phyloP scores from a whole-genome alignment of 345 rosid species.

The Crucihimalaya himalaica region DNA sequence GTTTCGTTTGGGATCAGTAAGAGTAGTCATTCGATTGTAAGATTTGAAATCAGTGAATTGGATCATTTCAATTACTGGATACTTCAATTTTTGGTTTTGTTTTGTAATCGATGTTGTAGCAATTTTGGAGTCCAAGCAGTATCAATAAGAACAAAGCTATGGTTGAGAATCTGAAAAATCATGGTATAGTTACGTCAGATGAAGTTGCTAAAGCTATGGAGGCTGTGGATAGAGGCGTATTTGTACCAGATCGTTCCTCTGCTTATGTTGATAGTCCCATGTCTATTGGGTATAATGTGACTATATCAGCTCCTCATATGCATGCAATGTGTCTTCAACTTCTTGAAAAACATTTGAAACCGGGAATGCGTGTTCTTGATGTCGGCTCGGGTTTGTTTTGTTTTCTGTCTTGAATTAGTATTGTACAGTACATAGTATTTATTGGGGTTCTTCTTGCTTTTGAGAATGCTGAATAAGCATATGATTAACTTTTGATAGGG shows the following conservation, averaged over 20 bases:
- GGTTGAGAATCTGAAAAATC: constrained; percentile 68
- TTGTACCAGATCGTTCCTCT: constrained; percentile 66
- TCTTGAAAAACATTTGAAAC: constrained; percentile 73
- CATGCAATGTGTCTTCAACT: constrained; percentile 93
- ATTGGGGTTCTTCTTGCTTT: background rate
- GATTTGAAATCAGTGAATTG: background rate
- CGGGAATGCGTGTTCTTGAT: constrained; percentile 94
- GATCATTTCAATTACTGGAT: background rate
- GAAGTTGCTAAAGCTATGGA: constrained; percentile 85
- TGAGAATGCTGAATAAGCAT: background rate
- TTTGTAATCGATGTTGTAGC: constrained; percentile 41
- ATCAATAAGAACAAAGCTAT: constrained; percentile 67
- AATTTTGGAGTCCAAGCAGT: constrained; percentile 58
- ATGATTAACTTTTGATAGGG: constrained; percentile 10
- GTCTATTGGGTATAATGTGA: constrained; percentile 91
- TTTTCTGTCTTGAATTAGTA: background rate
- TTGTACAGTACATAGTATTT: background rate
- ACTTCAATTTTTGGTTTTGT: background rate
- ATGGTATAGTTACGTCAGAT: constrained; percentile 61
- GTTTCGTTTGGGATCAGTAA: background rate
- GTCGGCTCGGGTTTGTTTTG: constrained; percentile 81
- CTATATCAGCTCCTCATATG: constrained; percentile 99
- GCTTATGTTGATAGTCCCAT: constrained; percentile 86
- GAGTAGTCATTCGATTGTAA: background rate
- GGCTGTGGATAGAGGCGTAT: constrained; percentile 75